phyloP scores from a whole-genome alignment of 1,139 yeast genomes.

The Taphrina populina region DNA sequence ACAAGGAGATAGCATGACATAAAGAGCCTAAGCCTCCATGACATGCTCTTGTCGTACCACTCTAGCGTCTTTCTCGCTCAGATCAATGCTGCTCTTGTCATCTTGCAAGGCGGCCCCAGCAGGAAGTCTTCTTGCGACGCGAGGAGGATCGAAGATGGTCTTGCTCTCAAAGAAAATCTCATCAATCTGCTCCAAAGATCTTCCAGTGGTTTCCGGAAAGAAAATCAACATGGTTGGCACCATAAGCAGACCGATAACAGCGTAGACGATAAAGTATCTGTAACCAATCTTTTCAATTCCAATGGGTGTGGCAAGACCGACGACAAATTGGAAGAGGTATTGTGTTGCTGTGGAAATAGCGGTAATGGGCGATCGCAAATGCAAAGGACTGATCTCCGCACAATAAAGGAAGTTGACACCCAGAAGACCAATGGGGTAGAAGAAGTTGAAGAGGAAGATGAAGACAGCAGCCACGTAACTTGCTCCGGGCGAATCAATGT shows the following conservation, averaged over 20 bases:
- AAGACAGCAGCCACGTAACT: conserved; percentile 38
- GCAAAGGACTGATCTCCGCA: conserved; percentile 38
- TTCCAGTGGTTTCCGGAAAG: conserved; percentile 70
- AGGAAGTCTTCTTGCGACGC: conserved; percentile 3
- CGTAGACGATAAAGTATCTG: conserved; percentile 51
- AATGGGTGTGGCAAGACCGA: conserved; percentile 52
- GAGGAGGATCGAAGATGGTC: conserved; percentile 20
- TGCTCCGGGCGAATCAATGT: conserved; percentile 17
- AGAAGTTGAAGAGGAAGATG: conserved; percentile 37
- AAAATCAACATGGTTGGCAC: conserved; percentile 64
- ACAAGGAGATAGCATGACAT: no score
- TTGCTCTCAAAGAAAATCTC: conserved; percentile 30
- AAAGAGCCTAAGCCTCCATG: no score
- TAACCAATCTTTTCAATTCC: conserved; percentile 51
- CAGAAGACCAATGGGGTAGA: conserved; percentile 38
- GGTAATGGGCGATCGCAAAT: conserved; percentile 38
- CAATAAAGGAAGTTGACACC: conserved; percentile 38
- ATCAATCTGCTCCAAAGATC: conserved; percentile 37
- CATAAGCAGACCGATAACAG: conserved; percentile 47
- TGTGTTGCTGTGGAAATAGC: conserved; percentile 38
- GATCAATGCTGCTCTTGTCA: conserved; percentile 9
- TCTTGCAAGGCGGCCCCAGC: not conserved
- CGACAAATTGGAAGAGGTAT: conserved; percentile 37
- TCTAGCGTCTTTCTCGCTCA: conserved; percentile 2
- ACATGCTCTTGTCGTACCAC: no score